A percentile compares a stretch with the other conserved stretches of the same genome.
phyloP scores from a whole-genome alignment of 495 filamentous ascomycete species.

The Podospora comata region DNA sequence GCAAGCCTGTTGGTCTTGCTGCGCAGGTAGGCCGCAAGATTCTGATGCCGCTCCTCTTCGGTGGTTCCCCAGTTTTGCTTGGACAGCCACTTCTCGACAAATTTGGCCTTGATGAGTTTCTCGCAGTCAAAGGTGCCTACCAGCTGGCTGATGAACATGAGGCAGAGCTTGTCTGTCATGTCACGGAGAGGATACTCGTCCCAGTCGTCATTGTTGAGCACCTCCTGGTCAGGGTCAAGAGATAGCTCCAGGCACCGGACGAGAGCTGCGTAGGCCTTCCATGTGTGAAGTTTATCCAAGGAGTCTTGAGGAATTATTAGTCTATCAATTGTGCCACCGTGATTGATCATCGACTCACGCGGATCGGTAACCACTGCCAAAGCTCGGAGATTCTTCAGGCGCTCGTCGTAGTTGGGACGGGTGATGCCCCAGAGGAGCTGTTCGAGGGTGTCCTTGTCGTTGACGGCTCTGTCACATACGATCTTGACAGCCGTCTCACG shows the following conservation, averaged over 20 bases:
- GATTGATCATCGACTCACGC: conserved; percentile 20
- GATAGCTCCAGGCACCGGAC: conserved; percentile 51
- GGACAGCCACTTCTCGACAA: conserved; percentile 55
- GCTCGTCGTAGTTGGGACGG: conserved; percentile 47
- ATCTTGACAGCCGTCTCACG: conserved; percentile 52
- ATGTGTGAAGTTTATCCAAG: conserved; percentile 36
- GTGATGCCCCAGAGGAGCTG: conserved; percentile 50
- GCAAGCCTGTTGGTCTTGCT: conserved; percentile 45
- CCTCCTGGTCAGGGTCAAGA: conserved; percentile 49
- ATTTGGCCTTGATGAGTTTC: conserved; percentile 46
- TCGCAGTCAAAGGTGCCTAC: conserved; percentile 41
- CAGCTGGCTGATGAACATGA: conserved; percentile 46
- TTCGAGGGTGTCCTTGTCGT: conserved; percentile 43
- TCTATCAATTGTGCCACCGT: neutral
- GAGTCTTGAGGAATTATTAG: conserved; percentile 18
- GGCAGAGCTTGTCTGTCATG: conserved; percentile 48
- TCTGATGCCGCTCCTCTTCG: conserved; percentile 41
- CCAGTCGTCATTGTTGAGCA: conserved; percentile 45
- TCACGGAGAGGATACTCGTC: conserved; percentile 55
- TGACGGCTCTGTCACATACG: conserved; percentile 49
- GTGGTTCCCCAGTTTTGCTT: conserved; percentile 54
- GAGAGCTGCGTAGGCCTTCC: conserved; percentile 49
- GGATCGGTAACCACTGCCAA: conserved; percentile 39
- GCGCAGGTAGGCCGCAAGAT: conserved; percentile 44
- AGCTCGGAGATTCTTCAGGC: conserved; percentile 47